Evolutionary conservation across 495 filamentous ascomycete species (phyloP), one percentile per base, ranked within the genome.

Genomic region (Wilcoxina mikolae): DNA sequence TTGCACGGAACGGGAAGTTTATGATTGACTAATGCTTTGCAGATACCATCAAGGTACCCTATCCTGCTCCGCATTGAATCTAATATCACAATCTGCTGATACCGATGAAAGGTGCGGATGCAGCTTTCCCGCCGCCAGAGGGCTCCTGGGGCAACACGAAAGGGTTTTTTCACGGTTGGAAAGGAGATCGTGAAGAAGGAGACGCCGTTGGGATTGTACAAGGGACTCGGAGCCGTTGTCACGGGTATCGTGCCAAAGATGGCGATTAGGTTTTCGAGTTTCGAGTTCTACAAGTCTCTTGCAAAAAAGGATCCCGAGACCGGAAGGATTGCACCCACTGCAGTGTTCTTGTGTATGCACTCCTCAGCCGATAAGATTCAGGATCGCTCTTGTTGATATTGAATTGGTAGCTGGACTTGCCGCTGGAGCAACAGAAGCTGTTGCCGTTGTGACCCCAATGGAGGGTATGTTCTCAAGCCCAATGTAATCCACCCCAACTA

Each of bases 101-200:
- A 95, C 87, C 24, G 90, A 95, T n/a, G n/a, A 74, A 95, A 99
- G 79, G 93, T 99, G 51, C 93, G 93, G 58, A 99, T 99, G 93
- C 93, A 99, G 72, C 82, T 99, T 27, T 96, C 91, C 27, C 76
- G 84, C 45, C 79, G 93, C 63, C 85, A 85, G 46, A 77, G 82
- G 48, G 78, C 79, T 12, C 89, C 87, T 39, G 91, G 91, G 53
- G 80, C 85, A 70, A 84, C 88, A 64, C 78, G 82, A 58, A 84
- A 87, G 58, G 88, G 91, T 33, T 99, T 99, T 75, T 69, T 94
- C 46, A 71, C 71, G 9, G 96, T 94, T 7, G 91, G 93, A 48
- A 72, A 72, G 54, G 87, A 95, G 35, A 95, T 99, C 60, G 81
- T 91, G 33, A 77, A 75, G 64, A 81, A 82, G 63, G 91, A 99